Evolutionary conservation across 2,329 filamentous ascomycete species (phyloP), one percentile per base, ranked within the genome.

Genomic region (Exserohilum rostratum): DNA sequence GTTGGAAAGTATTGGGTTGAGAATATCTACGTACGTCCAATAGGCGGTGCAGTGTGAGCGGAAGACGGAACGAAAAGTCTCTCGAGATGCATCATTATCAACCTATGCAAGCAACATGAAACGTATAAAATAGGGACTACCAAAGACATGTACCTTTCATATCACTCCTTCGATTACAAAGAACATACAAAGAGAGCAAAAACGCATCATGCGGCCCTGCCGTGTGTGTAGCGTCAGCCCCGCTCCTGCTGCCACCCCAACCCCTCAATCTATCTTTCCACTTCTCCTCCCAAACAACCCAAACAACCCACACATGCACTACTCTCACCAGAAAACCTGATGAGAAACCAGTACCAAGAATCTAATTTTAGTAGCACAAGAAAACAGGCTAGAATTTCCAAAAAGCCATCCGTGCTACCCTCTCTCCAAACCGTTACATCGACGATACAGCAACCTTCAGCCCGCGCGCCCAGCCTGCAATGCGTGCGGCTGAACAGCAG

Each of bases 401-500:
- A n/a, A n/a, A n/a, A n/a, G n/a, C n/a, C n/a, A n/a, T n/a, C n/a
- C n/a, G 17, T 12, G 38, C 30, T 35, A 35, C 46, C 22, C n/a
- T n/a, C 17, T 15, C 27, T 10, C 29, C 7, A 1, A 20, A 12
- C 29, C 3, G 29, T 35, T 11, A 22, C 15, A 27, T 50, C 31
- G 18, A 6, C 20, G 20, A n/a, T 29, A 11, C 7, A 15, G 27
- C 20, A 18, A n/a, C 12, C 15, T 43, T 37, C 18, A 52, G 15
- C 46, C 29, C 12, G 51, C 37, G n/a, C n/a, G n/a, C 49, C 17
- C 57, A 22, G 51, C 48, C 30, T 25, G 27, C 31, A 27, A 10
- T 48, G 43, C 7, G 50, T 56, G 54, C 60, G 44, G 51, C 60
- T 62, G 60, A 62, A 58, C 17, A 51, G 13, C 46, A 38, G 37